Evolutionary conservation across 2,329 filamentous ascomycete species (phyloP), one percentile per base, ranked within the genome.

Genomic region (Ceratocystis smalleyi): DNA sequence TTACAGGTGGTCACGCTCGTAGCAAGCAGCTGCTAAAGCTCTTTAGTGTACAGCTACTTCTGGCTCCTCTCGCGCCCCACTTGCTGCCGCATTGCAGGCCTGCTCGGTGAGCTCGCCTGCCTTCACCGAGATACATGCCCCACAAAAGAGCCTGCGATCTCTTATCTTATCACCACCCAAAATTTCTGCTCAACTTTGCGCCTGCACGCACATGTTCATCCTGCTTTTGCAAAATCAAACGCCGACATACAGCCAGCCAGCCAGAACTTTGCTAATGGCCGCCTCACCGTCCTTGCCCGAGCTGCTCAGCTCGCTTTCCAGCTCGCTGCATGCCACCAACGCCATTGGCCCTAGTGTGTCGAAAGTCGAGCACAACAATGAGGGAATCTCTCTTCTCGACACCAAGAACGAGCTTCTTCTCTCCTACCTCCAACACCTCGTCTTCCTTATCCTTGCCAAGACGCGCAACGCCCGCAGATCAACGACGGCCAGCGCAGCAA

Each of bases 321-420:
- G 81, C 67, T 85, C 83, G 1, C 73, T 86, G 0, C 78, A 79
- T 0, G 80, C 84, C 0, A 83, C 88, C 0, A 79, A 86, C 57
- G 83, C 91, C 66, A 84, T 86, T 5, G 80, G 86, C 0, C 83
- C 86, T 0, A 82, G 82, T 60, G 73, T 84, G 19, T 73, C 79
- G n/a, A 74, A 78, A 15, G 81, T 95, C 66, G 77, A 87, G 60
- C 83, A 88, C n/a, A 86, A 88, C 1, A 80, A 86, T 68, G 85
- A 96, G 70, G 92, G 94, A 71, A 94, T 99, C 66, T 96, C 94
- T 0, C 83, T 99, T 0, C 85, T 99, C 71, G 91, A 97, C 72
- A 85, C 89, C 68, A 99, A 99, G 77, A 97, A 95, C 75, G 94
- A 99, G 73, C 81, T 99, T n/a, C 84, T 99, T 19, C 84, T 99